Evolutionary conservation across 495 filamentous ascomycete species (phyloP).

Genomic region (Podospora conica): DNA sequence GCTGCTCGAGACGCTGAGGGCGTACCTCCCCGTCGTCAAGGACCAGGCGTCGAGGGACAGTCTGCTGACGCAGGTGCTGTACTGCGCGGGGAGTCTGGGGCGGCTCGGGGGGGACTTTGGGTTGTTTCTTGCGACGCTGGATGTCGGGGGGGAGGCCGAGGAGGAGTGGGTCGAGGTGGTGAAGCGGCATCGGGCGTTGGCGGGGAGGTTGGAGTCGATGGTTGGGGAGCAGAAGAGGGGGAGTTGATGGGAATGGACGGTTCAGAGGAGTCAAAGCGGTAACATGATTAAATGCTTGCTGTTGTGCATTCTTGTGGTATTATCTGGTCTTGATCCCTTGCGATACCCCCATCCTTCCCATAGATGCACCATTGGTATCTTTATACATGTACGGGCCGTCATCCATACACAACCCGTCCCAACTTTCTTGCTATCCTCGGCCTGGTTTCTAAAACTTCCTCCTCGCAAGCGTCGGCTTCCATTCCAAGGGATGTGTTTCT

Average conservation of each 20-base stretch:
- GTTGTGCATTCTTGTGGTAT: slow-evolving; percentile 1
- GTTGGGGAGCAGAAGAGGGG: slow-evolving; percentile 44
- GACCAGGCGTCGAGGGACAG: slow-evolving; percentile 77
- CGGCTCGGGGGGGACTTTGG: slow-evolving; percentile 91
- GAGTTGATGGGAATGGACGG: slow-evolving; percentile 1
- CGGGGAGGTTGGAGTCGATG: slow-evolving; percentile 79
- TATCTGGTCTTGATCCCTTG: not conserved
- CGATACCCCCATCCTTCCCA: not conserved
- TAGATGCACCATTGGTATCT: not conserved
- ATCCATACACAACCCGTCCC: not conserved
- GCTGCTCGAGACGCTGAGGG: slow-evolving; percentile 67
- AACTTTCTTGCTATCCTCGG: not conserved
- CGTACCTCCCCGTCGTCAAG: slow-evolving; percentile 76
- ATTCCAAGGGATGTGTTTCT: slow-evolving; percentile 86
- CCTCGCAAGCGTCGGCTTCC: slow-evolving; percentile 74
- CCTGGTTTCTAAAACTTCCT: slow-evolving; percentile 24
- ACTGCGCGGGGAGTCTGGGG: slow-evolving; percentile 90
- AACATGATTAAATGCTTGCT: not conserved
- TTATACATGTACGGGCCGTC: not conserved
- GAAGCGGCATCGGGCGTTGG: slow-evolving; percentile 80
- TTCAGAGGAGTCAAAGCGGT: not conserved
- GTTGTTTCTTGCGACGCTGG: slow-evolving; percentile 66
- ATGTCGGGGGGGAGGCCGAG: slow-evolving; percentile 49
- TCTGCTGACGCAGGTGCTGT: slow-evolving; percentile 87
- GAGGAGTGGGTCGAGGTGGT: slow-evolving; percentile 90